These are phyloP conservation scores for Irpex sp. DNA, from an alignment of 1,284 basidiomycete species.

Conservation along the genomic window DNA sequence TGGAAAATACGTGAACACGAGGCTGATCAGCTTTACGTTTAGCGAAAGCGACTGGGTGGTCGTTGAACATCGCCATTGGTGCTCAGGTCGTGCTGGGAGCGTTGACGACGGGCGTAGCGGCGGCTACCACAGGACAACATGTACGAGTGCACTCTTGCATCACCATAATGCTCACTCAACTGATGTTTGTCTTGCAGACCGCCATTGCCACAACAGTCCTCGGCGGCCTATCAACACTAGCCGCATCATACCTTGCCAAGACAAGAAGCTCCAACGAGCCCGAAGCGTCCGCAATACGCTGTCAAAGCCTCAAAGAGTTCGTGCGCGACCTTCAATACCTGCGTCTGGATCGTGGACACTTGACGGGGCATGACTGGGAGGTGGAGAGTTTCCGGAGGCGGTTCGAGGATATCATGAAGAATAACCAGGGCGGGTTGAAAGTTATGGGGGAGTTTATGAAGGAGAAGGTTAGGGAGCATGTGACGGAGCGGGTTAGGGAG, in stretches of 20 bases:
- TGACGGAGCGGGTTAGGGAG: background rate
- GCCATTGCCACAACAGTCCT: slow-evolving; percentile 31
- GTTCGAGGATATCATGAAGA: slow-evolving; percentile 30
- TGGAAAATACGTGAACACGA: no score
- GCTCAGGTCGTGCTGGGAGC: slow-evolving; percentile 61
- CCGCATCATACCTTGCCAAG: slow-evolving; percentile 68
- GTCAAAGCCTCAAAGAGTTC: slow-evolving; percentile 60
- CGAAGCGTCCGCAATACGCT: slow-evolving; percentile 47
- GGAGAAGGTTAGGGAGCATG: background rate
- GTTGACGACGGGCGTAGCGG: slow-evolving; percentile 63
- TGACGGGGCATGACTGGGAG: slow-evolving; percentile 23
- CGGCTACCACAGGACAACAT: slow-evolving; percentile 39
- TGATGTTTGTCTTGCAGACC: slow-evolving; percentile 17
- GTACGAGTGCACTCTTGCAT: slow-evolving; percentile 7
- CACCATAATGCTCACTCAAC: background rate
- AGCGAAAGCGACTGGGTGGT: slow-evolving; percentile 46
- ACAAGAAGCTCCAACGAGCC: slow-evolving; percentile 66
- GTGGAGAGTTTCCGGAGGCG: slow-evolving; percentile 26
- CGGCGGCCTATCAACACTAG: slow-evolving; percentile 56
- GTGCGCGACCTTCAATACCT: slow-evolving; percentile 57
- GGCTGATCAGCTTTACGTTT: background rate
- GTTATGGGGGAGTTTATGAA: slow-evolving; percentile 4
- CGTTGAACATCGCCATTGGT: slow-evolving; percentile 52
- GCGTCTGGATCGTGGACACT: slow-evolving; percentile 51
- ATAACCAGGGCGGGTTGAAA: slow-evolving; percentile 16